phyloP scores from a whole-genome alignment of 2,329 filamentous ascomycete genomes.

The Exophiala mesophila region DNA sequence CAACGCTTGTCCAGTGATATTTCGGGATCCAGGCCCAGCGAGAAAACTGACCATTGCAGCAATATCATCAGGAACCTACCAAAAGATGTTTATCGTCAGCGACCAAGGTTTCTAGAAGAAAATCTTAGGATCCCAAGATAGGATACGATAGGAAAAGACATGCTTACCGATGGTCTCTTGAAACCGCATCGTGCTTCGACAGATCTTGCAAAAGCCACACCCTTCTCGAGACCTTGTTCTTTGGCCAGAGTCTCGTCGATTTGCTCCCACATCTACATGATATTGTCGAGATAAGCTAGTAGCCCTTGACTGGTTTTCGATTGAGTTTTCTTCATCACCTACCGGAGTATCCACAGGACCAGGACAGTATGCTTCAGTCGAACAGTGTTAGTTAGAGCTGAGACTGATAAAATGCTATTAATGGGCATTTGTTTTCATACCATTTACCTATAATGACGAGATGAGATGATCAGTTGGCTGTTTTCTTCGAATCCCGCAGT shows the following conservation, averaged over 20 bases:
- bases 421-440: neutral
- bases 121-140: too few relatives aligned
- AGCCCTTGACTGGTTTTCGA: too few relatives aligned
- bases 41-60: slow-evolving; percentile 3
- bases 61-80: slow-evolving; percentile 4
- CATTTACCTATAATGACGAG: slow-evolving; percentile 2
- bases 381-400: neutral
- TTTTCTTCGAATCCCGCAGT: neutral
- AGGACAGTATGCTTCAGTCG: slow-evolving; percentile 59
- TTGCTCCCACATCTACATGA: slow-evolving; percentile 64
- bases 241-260: slow-evolving; percentile 50
- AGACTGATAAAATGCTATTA: too few relatives aligned
- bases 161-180: slow-evolving; percentile 22
- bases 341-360: slow-evolving; percentile 58
- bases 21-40: slow-evolving; percentile 2
- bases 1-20: slow-evolving; percentile 6
- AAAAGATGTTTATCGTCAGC: neutral
- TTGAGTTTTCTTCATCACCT: neutral
- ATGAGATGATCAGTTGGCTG: neutral
- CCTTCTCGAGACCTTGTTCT: slow-evolving; percentile 45
- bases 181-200: slow-evolving; percentile 50
- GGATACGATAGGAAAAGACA: too few relatives aligned
- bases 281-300: too few relatives aligned
- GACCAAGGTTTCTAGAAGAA: neutral
- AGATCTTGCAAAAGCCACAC: slow-evolving; percentile 52